Base-by-base conservation (phyloP, 75 land plant genomes). In the Selaginella moellendorffii region DNA sequence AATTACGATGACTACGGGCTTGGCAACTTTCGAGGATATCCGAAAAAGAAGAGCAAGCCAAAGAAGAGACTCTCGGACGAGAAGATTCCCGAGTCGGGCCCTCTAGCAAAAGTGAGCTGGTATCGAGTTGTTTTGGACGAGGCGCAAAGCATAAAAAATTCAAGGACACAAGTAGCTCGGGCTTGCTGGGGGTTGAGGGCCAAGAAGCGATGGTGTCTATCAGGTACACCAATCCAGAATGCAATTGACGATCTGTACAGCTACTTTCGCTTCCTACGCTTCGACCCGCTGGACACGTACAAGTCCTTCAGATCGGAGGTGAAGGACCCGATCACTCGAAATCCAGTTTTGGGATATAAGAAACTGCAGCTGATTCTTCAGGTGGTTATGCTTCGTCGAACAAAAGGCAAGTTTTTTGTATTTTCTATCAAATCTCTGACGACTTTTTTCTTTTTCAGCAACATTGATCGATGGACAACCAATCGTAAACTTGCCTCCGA, bases 201-300 rank as follows among this genome's bases (percentile, higher is more conserved):
- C 25, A 95, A 89, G 69, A 72, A 79, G 71, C 81, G 99, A 54
- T 95, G 99, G 99, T 95, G 99, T 76, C 73, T 95, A 30, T 86
- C 91, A 61, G 99, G 99, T 65, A 89, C 99, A 64, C 99, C 99
- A 0, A 89, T 95, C 22, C 99, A 95, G 63, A 95, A 95, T 69
- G 54, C 90, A 5, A 80, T 95, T 62, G 99, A 95, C 74, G 99
- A 95, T 72, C 67, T 95, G 26, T 95, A 76, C 71, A 95, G 99
- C 80, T 95, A 95, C 72, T 89, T 95, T 69, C 76, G 91, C 61
- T 95, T 89, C 70, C 65, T 95, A 46, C 82, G 70, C 65, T 86
- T 78, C 67, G 83, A 77, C 25, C 96, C 96, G 0, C 88, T 81
- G 69, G 69, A 76, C 58, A 64, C 51, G 0, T 95, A 82, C 46